A percentile compares a stretch with the other conserved stretches of the same genome.
Conservation (phyloP, 352 stramenopile species). For the Globisporangium abappressorium region DNA sequence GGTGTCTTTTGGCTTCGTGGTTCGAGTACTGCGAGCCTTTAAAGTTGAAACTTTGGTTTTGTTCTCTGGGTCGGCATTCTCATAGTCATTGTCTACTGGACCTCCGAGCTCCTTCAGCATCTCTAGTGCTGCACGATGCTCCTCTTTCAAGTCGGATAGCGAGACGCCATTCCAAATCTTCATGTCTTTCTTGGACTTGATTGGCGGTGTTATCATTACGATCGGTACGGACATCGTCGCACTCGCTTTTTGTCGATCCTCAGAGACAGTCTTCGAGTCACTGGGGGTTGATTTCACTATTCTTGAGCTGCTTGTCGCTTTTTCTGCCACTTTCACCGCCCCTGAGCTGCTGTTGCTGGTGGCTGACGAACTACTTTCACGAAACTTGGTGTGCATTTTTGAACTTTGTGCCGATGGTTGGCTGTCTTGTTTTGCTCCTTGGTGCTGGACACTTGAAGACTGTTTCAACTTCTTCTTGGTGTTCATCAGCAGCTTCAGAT, state of each 20-base stretch:
- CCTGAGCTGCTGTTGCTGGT: not conserved
- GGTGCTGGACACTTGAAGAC: not conserved
- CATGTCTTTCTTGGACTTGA: constrained; percentile 34
- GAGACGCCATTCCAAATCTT: constrained; percentile 49
- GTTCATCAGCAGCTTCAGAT: constrained; percentile 58
- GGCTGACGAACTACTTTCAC: not conserved
- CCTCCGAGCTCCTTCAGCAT: constrained; percentile 74
- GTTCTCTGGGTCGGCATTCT: constrained; percentile 19
- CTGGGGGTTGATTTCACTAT: not conserved
- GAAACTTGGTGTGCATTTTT: constrained; percentile 3
- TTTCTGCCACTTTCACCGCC: not conserved
- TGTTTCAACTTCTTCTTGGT: constrained; percentile 26
- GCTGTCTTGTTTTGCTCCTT: not conserved
- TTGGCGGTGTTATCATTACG: constrained; percentile 10
- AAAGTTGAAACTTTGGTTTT: not conserved
- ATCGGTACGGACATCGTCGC: constrained; percentile 1
- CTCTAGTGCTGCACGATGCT: constrained; percentile 67
- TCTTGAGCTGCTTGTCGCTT: not conserved
- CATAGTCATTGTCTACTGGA: constrained; percentile 42
- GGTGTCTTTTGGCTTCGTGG: not conserved
- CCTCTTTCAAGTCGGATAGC: constrained; percentile 67
- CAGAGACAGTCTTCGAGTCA: not conserved
- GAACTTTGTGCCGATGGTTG: not conserved
- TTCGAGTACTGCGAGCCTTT: not conserved
- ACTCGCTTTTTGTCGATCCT: not conserved